Percentiles rank a stretch among this genome's conserved stretches.
Evolutionary conservation across 257 asterid species (phyloP).

Genomic region (Jasminum sambac): DNA sequence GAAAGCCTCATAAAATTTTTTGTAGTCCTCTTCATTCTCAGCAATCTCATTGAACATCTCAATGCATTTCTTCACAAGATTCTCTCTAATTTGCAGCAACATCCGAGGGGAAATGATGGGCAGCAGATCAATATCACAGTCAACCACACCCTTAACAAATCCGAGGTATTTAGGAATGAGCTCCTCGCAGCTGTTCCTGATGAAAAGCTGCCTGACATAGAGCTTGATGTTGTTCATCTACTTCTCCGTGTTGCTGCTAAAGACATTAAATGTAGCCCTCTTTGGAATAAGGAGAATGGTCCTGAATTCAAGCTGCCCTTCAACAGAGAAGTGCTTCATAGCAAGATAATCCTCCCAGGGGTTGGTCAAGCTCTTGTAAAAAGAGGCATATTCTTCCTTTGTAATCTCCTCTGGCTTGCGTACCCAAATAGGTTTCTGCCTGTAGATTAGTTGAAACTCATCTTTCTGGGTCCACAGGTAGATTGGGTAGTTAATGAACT

Average conservation of each 20-base stretch:
- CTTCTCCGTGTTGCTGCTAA: constrained; percentile 39
- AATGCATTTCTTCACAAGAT: no score
- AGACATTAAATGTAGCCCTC: constrained; percentile 46
- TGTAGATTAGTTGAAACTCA: constrained; percentile 44
- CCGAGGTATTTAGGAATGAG: constrained; percentile 47
- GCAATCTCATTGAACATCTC: constrained; percentile 48
- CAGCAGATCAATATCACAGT: constrained; percentile 45
- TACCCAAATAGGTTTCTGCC: constrained; percentile 52
- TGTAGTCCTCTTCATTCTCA: constrained; percentile 45
- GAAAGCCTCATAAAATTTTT: constrained; percentile 45
- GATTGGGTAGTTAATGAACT: constrained; percentile 51
- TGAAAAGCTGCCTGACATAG: constrained; percentile 47
- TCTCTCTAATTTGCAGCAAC: constrained; percentile 44
- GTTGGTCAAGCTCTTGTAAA: constrained; percentile 49
- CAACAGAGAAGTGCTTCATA: constrained; percentile 48
- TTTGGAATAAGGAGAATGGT: constrained; percentile 43
- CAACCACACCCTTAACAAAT: constrained; percentile 46
- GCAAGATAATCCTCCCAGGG: constrained; percentile 53
- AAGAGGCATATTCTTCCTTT: no score
- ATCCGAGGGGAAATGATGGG: constrained; percentile 43
- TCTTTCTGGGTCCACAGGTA: constrained; percentile 47
- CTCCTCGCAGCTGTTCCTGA: constrained; percentile 53
- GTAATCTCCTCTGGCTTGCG: constrained; percentile 50
- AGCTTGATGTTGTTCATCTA: constrained; percentile 48
- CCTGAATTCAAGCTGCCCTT: constrained; percentile 47